A percentile compares a stretch with the other conserved stretches of the same genome.
phyloP scores from a whole-genome alignment of 169 alveolate genomes.

The Plasmodium gaboni region DNA sequence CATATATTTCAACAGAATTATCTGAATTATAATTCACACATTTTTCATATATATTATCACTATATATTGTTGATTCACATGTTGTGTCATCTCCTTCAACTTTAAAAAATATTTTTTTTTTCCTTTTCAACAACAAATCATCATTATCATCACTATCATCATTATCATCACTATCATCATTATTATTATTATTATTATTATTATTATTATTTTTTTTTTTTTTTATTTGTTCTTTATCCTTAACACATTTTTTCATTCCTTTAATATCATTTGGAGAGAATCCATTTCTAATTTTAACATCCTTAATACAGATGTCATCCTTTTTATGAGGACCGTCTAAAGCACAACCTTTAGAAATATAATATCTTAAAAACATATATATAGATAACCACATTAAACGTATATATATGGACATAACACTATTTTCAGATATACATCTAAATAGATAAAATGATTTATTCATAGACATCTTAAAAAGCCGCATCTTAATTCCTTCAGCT shows the following conservation, averaged over 20 bases:
- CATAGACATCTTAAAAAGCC: constrained; percentile 8
- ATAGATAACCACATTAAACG: constrained; percentile 58
- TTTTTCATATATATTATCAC: neutral
- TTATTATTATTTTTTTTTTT: too few species aligned
- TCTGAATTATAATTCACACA: neutral
- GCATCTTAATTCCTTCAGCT: constrained; percentile 16
- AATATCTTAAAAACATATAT: constrained; percentile 7
- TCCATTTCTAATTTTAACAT: neutral
- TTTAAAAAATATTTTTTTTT: neutral
- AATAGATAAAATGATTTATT: constrained; percentile 21
- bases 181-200: neutral
- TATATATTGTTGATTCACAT: too few species aligned
- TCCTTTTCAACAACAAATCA: neutral
- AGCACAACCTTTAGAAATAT: neutral
- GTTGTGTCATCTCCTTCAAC: neutral
- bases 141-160: neutral
- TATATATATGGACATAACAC: constrained; percentile 43
- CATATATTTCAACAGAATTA: neutral
- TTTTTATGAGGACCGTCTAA: neutral
- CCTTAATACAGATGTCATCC: neutral
- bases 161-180: neutral
- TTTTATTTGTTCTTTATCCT: neutral
- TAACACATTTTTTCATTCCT: too few species aligned
- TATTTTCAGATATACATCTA: constrained; percentile 30
- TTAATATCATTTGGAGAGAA: neutral